phyloP scores from a whole-genome alignment of 2,329 filamentous ascomycete species.

The Alternaria triticina region DNA sequence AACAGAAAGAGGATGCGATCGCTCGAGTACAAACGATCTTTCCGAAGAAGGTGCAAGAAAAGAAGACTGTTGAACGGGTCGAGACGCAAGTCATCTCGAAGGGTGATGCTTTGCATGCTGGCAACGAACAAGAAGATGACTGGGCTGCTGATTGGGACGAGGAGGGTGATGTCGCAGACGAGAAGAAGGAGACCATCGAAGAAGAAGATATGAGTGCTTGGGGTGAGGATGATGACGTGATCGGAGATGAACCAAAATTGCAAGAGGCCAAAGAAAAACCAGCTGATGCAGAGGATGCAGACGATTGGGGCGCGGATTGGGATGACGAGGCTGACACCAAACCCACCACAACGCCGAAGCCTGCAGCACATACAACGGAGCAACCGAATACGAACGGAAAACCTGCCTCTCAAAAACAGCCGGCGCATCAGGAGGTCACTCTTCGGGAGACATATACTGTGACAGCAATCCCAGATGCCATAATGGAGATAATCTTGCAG shows the following conservation, averaged over 20 bases:
- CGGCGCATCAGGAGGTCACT: slow-evolving; percentile 68
- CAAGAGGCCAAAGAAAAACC: slow-evolving; percentile 46
- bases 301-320: slow-evolving; percentile 79
- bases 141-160: slow-evolving; percentile 85
- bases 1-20: slow-evolving; percentile 79
- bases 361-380: slow-evolving; percentile 25
- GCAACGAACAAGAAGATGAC: slow-evolving; percentile 60
- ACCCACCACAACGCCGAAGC: slow-evolving; percentile 12
- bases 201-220: slow-evolving; percentile 59
- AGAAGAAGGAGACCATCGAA: slow-evolving; percentile 40
- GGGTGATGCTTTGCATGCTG: slow-evolving; percentile 69
- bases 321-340: slow-evolving; percentile 65
- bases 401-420: slow-evolving; percentile 28
- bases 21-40: slow-evolving; percentile 75
- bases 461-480: slow-evolving; percentile 82
- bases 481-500: slow-evolving; percentile 70
- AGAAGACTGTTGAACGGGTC: slow-evolving; percentile 77
- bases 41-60: slow-evolving; percentile 68
- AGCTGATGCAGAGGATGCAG: slow-evolving; percentile 53
- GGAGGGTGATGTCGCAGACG: slow-evolving; percentile 47
- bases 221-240: slow-evolving; percentile 51
- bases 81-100: slow-evolving; percentile 81
- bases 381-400: slow-evolving; percentile 44
- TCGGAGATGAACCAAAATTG: slow-evolving; percentile 22
- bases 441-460: slow-evolving; percentile 87